Evolutionary conservation across 2,329 filamentous ascomycete genomes (phyloP).

Genomic region (Byssoonygena ceratinophila): DNA sequence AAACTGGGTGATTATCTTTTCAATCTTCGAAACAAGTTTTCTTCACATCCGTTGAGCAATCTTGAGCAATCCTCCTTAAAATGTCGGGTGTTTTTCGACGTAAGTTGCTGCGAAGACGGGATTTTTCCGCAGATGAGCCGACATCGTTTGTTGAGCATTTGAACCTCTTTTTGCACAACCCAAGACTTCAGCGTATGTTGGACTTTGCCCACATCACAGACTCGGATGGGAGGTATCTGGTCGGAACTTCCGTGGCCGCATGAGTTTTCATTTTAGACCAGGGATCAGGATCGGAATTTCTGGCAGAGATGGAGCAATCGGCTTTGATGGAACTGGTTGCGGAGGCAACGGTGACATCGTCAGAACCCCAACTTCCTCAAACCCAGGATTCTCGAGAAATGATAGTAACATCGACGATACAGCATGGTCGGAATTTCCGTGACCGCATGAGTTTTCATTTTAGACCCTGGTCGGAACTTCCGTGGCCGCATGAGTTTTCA

Average conservation of each 20-base stretch:
- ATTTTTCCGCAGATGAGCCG: not conserved
- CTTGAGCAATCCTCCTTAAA: not conserved
- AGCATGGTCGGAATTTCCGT: too few relatives aligned
- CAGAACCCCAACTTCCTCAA: not conserved
- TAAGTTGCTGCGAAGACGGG: not conserved
- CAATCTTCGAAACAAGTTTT: not conserved
- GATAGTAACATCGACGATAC: not conserved
- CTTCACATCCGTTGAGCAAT: not conserved
- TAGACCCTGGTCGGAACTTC: too few relatives aligned
- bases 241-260: too few relatives aligned
- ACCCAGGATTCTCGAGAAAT: not conserved
- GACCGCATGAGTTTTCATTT: too few relatives aligned
- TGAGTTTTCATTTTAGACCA: not conserved
- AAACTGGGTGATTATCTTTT: not conserved
- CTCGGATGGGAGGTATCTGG: too few relatives aligned
- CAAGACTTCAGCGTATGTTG: too few relatives aligned
- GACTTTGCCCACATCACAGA: too few relatives aligned
- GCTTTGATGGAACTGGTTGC: not conserved
- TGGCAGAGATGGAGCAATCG: not conserved
- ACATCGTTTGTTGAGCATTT: not conserved
- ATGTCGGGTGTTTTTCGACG: not conserved
- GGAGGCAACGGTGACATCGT: conserved; percentile 10
- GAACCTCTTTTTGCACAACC: not conserved
- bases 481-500: too few relatives aligned
- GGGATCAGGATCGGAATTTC: not conserved